These are phyloP conservation scores for Aechmea fasciata DNA, from an alignment of 176 grass and related monocot genomes.

Conservation along the genomic window DNA sequence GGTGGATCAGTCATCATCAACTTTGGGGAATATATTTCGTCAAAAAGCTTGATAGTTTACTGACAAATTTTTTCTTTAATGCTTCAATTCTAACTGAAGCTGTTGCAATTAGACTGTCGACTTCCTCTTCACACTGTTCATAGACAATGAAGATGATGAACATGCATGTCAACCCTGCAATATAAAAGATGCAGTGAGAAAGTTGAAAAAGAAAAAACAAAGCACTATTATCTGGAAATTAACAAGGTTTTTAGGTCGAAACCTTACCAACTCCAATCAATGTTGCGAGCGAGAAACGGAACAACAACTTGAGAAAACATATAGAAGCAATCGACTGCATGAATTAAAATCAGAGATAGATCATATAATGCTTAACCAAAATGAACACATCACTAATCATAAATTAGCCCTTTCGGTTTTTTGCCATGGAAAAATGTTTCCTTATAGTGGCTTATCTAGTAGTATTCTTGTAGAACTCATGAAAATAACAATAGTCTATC, in stretches of 20 bases:
- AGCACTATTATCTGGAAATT: background rate
- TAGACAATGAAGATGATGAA: slow-evolving; percentile 92
- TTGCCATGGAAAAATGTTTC: no score
- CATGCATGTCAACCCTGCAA: slow-evolving; percentile 55
- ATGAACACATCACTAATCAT: slow-evolving; percentile 11
- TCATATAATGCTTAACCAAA: slow-evolving; percentile 10
- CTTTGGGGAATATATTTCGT: background rate
- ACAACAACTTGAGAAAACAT: slow-evolving; percentile 56
- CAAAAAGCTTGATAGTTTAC: slow-evolving; percentile 32
- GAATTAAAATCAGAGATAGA: slow-evolving; percentile 30
- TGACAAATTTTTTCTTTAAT: slow-evolving; percentile 21
- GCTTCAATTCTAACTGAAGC: slow-evolving; percentile 36
- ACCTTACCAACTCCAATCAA: slow-evolving; percentile 61
- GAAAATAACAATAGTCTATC: no score
- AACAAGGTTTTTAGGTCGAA: slow-evolving; percentile 4
- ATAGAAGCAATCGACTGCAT: slow-evolving; percentile 40
- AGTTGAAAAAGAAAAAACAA: background rate
- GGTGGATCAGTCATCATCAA: no score
- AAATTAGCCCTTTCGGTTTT: background rate
- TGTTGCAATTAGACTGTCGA: slow-evolving; percentile 37
- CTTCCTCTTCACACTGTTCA: slow-evolving; percentile 83
- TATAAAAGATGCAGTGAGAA: background rate
- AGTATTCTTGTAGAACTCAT: no score
- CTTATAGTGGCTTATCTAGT: no score
- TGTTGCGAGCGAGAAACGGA: slow-evolving; percentile 44